Base-by-base conservation (phyloP, 2,329 filamentous ascomycete species). In the Chrysosporium keratinophilum region DNA sequence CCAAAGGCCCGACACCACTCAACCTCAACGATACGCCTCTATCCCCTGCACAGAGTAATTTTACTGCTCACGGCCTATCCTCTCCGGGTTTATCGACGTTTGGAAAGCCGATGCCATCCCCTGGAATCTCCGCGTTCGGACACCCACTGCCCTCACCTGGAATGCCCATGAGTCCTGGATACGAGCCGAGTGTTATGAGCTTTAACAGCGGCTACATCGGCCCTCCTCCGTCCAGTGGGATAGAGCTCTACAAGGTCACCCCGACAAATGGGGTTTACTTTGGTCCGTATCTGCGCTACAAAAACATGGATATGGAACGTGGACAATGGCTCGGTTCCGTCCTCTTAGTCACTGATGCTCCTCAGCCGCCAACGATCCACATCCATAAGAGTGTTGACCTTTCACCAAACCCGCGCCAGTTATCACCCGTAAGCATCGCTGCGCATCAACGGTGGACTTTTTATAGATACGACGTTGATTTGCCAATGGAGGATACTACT, bases 241-340 rank as follows among this genome's bases (percentile, higher is more conserved):
- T 97, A 5, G 91, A 96, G 58, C 82, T 95, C 76, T 98, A 95
- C 75, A 93, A 93, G 67, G 83, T 96, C 40, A 82, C 85, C 54
- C 90, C 93, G 0, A 95, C 89, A 0, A 98, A 98, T 61, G 89
- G 89, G 3, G 93, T 98, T 1, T 98, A 98, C 71, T 98, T 98
- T 70, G 93, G 93, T 0, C 93, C 93, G 0, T 97, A 97, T 66
- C 75, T 98, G 46, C 80, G 93, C 63, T 98, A 98, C 66, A 87
- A 87, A 31, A 98, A 98, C 64, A 97, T 98, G 89, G 88, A 98
- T 60, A 71, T 97, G 45, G 90, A 97, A 65, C 84, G 84, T 59
- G 90, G 93, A 0, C 66, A 88, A 10, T 98, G 93, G 93, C 75
- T 91, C 15, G 93, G 93, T 15, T 96, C 90, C 44, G 95, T 98